Conservation (phyloP, 495 filamentous ascomycete species). For the Penicillium arizonense region DNA sequence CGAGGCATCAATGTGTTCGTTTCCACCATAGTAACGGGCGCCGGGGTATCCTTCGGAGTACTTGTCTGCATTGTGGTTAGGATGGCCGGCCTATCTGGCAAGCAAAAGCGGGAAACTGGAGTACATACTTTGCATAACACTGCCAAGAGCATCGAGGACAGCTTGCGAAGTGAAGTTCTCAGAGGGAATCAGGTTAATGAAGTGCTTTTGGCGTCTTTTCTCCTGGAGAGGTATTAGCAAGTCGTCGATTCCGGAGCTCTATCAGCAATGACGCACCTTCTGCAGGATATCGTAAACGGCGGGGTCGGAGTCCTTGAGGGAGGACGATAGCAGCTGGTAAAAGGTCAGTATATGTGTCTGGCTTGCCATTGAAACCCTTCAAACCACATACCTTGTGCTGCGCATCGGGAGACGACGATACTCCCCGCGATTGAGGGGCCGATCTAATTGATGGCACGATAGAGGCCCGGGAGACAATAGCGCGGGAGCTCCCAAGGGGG, state of each 20-base stretch:
- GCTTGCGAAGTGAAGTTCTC: constrained; percentile 99
- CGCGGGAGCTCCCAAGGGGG: constrained; percentile 32
- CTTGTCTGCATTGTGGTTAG: constrained; percentile 64
- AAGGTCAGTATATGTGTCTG: constrained; percentile 2
- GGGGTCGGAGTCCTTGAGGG: constrained; percentile 83
- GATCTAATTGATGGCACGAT: constrained; percentile 13
- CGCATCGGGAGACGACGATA: constrained; percentile 38
- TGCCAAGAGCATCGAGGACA: constrained; percentile 92
- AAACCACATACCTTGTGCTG: constrained; percentile 39
- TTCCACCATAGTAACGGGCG: constrained; percentile 95
- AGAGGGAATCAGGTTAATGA: constrained; percentile 97
- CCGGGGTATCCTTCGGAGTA: constrained; percentile 99
- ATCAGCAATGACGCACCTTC: constrained; percentile 58
- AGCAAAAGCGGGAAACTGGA: constrained; percentile 4
- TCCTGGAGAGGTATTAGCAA: constrained; percentile 56
- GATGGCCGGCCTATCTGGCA: background rate
- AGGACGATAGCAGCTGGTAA: constrained; percentile 70
- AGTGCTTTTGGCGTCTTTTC: constrained; percentile 92
- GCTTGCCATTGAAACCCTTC: background rate
- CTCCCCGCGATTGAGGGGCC: constrained; percentile 32
- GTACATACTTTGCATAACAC: constrained; percentile 92
- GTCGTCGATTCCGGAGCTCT: background rate
- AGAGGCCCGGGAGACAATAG: constrained; percentile 17
- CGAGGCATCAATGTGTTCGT: constrained; percentile 89
- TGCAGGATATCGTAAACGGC: constrained; percentile 82